Evolutionary conservation across 768 basidiomycete species (phyloP), one percentile per base, ranked within the genome.

Genomic region (Rickenella mellea): DNA sequence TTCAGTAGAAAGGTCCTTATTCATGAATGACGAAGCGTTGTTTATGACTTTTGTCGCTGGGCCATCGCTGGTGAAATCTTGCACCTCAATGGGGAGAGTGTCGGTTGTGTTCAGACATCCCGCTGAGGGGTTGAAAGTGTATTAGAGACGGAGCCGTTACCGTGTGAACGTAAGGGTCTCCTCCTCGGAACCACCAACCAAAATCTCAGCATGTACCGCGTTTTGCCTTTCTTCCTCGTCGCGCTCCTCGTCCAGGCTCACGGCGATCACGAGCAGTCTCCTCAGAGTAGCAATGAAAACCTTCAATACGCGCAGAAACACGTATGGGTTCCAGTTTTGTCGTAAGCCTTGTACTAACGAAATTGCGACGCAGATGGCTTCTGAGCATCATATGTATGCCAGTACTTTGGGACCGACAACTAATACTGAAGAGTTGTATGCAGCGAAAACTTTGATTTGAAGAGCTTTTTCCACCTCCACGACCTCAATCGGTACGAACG

Each of bases 391-490:
- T 58, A 87, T 88, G n/a, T n/a, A n/a, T n/a, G n/a, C n/a, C n/a
- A n/a, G n/a, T n/a, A n/a, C n/a, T n/a, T n/a, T n/a, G n/a, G n/a
- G n/a, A n/a, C n/a, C n/a, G n/a, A n/a, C n/a, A n/a, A n/a, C n/a
- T n/a, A n/a, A n/a, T n/a, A n/a, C n/a, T n/a, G n/a, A n/a, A n/a
- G n/a, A n/a, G n/a, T n/a, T n/a, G n/a, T n/a, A n/a, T 43, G 15
- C 54, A 91, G 89, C 44, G 85, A 90, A 56, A 75, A 78, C 29
- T 94, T 88, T 51, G 91, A 84, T 54, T 64, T 76, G 31, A 70
- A 78, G 51, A 87, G 89, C 58, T 99, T 99, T 76, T 94, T 96
- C 74, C 80, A 85, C 47, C 67, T 99, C 10, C 94, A 99, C 63
- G 94, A 99, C 64, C 69, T 99, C 44, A 80, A 98, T 63, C 67